These are phyloP conservation scores for Wickerhamomyces hampshirensis DNA, from an alignment of 805 yeast species.

Conservation along the genomic window DNA sequence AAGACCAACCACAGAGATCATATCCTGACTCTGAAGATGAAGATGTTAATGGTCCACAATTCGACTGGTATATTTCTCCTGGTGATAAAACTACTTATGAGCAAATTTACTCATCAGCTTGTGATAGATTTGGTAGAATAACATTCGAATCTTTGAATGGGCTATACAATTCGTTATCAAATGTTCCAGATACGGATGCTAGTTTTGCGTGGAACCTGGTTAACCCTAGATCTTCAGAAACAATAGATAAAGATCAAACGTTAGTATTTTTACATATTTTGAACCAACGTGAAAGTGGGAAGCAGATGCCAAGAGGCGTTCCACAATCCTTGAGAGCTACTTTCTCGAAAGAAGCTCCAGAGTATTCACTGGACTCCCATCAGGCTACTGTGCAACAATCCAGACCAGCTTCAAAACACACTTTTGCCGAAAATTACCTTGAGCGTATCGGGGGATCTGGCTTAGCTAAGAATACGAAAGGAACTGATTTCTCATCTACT, in stretches of 20 bases:
- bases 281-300: conserved; percentile 82
- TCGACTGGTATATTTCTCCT: conserved; percentile 97
- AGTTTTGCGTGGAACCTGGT: conserved; percentile 93
- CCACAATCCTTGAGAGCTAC: conserved; percentile 91
- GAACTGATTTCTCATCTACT: conserved; percentile 67
- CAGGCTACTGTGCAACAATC: conserved; percentile 35
- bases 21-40: conserved; percentile 57
- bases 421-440: conserved; percentile 52
- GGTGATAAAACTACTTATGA: conserved; percentile 76
- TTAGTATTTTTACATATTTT: conserved; percentile 85
- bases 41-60: conserved; percentile 30
- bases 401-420: conserved; percentile 24
- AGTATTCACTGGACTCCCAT: conserved; percentile 55
- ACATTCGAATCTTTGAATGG: conserved; percentile 66
- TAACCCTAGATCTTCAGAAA: conserved; percentile 81
- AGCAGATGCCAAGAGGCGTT: conserved; percentile 87
- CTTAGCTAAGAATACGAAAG: conserved; percentile 32
- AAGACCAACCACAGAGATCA: conserved; percentile 26
- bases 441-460: conserved; percentile 49
- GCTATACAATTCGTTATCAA: conserved; percentile 60
- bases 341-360: conserved; percentile 79
- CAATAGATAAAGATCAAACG: conserved; percentile 92
- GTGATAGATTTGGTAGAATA: conserved; percentile 78
- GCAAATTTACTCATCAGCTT: conserved; percentile 64
- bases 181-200: conserved; percentile 79